A percentile compares a stretch with the other conserved stretches of the same genome.
phyloP scores from a whole-genome alignment of 2,329 filamentous ascomycete genomes.

The Cercospora sp. region DNA sequence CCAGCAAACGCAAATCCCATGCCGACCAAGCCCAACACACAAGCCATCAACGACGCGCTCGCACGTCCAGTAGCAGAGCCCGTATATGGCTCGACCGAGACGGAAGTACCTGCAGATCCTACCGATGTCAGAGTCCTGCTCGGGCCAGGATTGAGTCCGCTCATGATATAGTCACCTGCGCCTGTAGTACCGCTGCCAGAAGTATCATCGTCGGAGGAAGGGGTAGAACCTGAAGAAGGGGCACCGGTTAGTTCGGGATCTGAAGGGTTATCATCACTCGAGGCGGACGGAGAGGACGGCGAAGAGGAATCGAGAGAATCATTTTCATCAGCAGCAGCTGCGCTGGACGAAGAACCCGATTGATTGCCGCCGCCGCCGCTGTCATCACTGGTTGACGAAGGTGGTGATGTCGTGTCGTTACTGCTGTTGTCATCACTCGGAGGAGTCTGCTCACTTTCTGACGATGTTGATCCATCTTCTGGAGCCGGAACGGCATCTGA shows the following conservation, averaged over 20 bases:
- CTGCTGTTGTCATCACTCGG: not conserved
- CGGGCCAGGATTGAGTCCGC: constrained; percentile 4
- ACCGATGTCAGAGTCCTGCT: not conserved
- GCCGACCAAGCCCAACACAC: not conserved
- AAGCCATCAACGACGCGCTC: not conserved
- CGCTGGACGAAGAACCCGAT: not conserved
- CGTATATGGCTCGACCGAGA: constrained; percentile 13
- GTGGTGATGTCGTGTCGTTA: not conserved
- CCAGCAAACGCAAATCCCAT: not conserved
- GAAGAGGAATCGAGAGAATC: not conserved
- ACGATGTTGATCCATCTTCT: not conserved
- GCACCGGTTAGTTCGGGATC: not conserved
- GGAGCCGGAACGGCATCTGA: not conserved
- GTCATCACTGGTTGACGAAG: not conserved
- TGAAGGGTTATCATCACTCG: not conserved
- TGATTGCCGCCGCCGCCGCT: not conserved
- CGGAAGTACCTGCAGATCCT: constrained; percentile 16
- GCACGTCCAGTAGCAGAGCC: not conserved
- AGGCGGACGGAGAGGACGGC: not conserved
- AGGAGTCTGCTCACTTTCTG: constrained; percentile 2
- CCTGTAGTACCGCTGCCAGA: not conserved
- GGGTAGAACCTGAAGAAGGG: not conserved
- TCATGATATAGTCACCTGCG: constrained; percentile 4
- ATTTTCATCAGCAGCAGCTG: not conserved
- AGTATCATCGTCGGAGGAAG: not conserved